Conservation (phyloP, 345 rosid genomes). For the Mercurialis annua region DNA sequence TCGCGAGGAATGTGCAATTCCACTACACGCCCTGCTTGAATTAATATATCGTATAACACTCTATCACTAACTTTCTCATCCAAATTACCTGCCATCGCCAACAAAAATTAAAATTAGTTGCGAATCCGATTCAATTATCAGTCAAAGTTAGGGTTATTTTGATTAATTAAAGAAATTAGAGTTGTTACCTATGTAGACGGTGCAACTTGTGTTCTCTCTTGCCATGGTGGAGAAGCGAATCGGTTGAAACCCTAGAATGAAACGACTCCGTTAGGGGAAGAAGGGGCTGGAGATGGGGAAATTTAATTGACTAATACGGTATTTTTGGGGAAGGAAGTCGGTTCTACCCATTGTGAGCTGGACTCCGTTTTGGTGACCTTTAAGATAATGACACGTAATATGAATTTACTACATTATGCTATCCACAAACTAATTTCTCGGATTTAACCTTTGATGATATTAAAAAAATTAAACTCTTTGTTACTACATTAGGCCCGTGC, state of each 20-base stretch:
- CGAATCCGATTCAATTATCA: background rate
- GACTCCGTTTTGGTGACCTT: too few relatives aligned
- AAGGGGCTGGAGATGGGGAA: background rate
- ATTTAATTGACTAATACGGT: too few relatives aligned
- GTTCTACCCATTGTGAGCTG: too few relatives aligned
- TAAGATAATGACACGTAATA: too few relatives aligned
- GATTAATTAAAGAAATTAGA: background rate
- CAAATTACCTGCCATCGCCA: constrained; percentile 51
- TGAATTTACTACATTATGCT: too few relatives aligned
- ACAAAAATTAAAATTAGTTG: background rate
- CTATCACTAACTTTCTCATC: constrained; percentile 87
- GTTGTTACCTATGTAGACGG: constrained; percentile 13
- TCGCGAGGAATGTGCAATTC: constrained; percentile 83
- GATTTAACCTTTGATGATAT: too few relatives aligned
- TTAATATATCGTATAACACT: constrained; percentile 76
- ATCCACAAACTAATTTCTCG: too few relatives aligned
- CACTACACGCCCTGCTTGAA: constrained; percentile 82
- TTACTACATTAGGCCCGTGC: too few relatives aligned
- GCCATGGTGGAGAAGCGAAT: background rate
- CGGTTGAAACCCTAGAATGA: background rate
- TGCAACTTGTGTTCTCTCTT: background rate
- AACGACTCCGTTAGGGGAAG: background rate
- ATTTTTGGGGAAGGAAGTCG: background rate
- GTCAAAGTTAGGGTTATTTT: too few relatives aligned
- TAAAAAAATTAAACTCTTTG: too few relatives aligned